phyloP scores from a whole-genome alignment of 1,139 yeast genomes.

The Chernovozyma sophiae-reginae region DNA sequence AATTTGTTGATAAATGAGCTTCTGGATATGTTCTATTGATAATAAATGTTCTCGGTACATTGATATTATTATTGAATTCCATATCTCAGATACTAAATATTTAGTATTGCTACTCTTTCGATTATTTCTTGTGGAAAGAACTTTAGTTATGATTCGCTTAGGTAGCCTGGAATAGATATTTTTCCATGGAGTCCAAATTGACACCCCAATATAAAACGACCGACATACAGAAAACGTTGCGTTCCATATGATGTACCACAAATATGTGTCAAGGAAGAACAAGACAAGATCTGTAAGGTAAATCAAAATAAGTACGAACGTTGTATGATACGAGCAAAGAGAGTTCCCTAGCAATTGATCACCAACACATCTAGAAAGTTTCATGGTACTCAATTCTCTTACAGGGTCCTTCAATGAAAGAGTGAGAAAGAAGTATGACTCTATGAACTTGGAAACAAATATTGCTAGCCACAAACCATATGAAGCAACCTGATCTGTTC shows the following conservation, averaged over 20 bases:
- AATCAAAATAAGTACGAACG: constrained; percentile 34
- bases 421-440: constrained; percentile 49
- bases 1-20: constrained; percentile 39
- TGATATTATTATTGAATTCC: constrained; percentile 53
- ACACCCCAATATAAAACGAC: constrained; percentile 47
- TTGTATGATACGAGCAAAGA: constrained; percentile 39
- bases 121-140: constrained; percentile 30
- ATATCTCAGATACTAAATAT: constrained; percentile 40
- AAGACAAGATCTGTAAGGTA: constrained; percentile 41
- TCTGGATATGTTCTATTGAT: constrained; percentile 47
- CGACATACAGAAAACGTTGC: constrained; percentile 46
- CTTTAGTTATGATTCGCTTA: constrained; percentile 44
- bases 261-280: constrained; percentile 50
- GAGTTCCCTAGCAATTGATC: constrained; percentile 39
- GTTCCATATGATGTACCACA: constrained; percentile 56
- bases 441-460: constrained; percentile 43
- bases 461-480: constrained; percentile 45
- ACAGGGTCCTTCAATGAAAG: constrained; percentile 46
- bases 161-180: constrained; percentile 50
- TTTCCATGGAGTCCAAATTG: constrained; percentile 59
- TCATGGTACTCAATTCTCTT: constrained; percentile 43
- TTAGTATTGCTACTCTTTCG: constrained; percentile 26
- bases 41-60: constrained; percentile 56
- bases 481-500: constrained; percentile 39
- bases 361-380: constrained; percentile 37